phyloP scores from a whole-genome alignment of 495 filamentous ascomycete species.

The Acidiella bohemica region DNA sequence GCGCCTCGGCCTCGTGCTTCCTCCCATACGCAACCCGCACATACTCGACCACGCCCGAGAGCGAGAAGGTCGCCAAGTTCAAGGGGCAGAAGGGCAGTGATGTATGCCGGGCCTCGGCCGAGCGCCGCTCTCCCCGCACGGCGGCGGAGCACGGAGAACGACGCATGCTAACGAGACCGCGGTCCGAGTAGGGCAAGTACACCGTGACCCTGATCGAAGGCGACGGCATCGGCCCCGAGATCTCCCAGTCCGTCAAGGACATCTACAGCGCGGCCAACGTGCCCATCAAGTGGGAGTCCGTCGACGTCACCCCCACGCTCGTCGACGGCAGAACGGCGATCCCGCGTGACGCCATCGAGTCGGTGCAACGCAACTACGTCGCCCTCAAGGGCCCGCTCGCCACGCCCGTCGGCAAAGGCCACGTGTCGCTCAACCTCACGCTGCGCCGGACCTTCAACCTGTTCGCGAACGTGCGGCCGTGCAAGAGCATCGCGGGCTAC shows the following conservation, averaged over 20 bases:
- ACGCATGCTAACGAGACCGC: conserved; percentile 24
- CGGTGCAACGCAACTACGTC: conserved; percentile 82
- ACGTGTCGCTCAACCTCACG: conserved; percentile 97
- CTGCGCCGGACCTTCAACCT: conserved; percentile 98
- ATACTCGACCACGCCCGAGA: conserved; percentile 33
- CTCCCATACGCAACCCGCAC: no score
- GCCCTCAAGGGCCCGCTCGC: conserved; percentile 95
- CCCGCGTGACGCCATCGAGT: conserved; percentile 76
- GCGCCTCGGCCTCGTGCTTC: no score
- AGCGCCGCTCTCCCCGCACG: no score
- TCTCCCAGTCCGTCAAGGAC: conserved; percentile 91
- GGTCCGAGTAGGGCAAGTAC: conserved; percentile 88
- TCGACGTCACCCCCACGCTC: conserved; percentile 84
- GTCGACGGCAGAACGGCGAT: conserved; percentile 91
- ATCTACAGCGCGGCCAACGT: conserved; percentile 91
- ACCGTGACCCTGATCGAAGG: conserved; percentile 95
- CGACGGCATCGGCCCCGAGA: conserved; percentile 96
- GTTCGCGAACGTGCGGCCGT: conserved; percentile 96
- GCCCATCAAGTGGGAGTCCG: conserved; percentile 90
- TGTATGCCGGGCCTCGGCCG: no score
- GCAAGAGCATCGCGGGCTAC: conserved; percentile 89
- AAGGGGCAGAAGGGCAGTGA: conserved; percentile 73
- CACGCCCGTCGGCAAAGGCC: conserved; percentile 94
- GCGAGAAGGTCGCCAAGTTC: conserved; percentile 82
- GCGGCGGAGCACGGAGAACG: no score